Evolutionary conservation across 176 grass and related monocot genomes (phyloP).

Genomic region (Elaeis guineensis): DNA sequence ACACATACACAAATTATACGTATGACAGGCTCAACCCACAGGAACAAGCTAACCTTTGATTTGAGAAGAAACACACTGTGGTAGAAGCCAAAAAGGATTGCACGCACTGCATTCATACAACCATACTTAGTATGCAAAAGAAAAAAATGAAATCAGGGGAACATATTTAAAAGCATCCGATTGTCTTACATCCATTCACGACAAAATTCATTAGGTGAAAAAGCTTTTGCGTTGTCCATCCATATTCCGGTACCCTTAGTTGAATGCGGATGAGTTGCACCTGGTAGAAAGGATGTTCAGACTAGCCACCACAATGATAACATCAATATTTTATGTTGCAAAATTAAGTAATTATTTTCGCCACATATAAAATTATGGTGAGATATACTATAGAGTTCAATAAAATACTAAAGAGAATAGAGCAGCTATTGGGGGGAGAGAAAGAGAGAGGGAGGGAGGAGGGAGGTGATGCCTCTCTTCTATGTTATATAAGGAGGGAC

Average conservation of each 20-base stretch:
- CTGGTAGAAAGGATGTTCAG: constrained; percentile 14
- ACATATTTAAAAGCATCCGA: constrained; percentile 3
- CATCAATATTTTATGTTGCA: no score
- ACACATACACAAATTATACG: no score
- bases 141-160: not conserved
- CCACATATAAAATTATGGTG: no score
- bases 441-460: no score
- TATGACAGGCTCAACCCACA: no score
- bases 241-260: constrained; percentile 78
- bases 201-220: constrained; percentile 92
- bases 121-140: not conserved
- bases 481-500: no score
- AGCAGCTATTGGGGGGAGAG: no score
- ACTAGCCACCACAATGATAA: no score
- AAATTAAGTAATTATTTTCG: no score
- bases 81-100: constrained; percentile 4
- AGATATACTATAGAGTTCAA: no score
- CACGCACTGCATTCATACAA: constrained; percentile 19
- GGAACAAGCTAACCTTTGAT: constrained; percentile 8
- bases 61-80: constrained; percentile 17
- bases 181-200: constrained; percentile 55
- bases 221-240: constrained; percentile 92
- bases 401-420: no score
- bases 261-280: constrained; percentile 81
- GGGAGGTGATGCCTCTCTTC: no score